Conservation (phyloP, 805 yeast genomes). For the Candida silvicultrix region DNA sequence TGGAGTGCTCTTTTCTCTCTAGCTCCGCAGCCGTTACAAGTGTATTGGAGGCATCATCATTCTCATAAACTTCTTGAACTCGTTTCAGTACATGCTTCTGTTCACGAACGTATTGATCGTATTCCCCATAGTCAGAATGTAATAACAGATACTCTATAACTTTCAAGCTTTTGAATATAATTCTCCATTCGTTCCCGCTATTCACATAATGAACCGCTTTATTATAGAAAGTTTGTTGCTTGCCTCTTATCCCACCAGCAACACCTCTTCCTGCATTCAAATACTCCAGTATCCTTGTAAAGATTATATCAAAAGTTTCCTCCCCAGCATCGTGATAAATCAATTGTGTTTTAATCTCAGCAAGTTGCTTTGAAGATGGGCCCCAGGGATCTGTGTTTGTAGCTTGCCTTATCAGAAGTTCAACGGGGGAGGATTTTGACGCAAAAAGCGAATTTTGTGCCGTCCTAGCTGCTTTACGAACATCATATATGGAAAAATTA, state of each 20-base stretch:
- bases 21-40: slow-evolving; percentile 1
- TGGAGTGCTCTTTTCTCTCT: slow-evolving; percentile 7
- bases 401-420: slow-evolving; percentile 34
- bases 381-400: slow-evolving; percentile 51
- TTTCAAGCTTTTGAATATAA: slow-evolving; percentile 30
- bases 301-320: slow-evolving; percentile 14
- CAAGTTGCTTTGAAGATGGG: slow-evolving; percentile 38
- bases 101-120: slow-evolving; percentile 7
- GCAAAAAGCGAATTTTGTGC: slow-evolving; percentile 33
- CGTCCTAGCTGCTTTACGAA: slow-evolving; percentile 32
- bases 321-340: slow-evolving; percentile 19
- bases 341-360: slow-evolving; percentile 18
- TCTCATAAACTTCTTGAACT: slow-evolving; percentile 11
- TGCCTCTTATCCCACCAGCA: not conserved
- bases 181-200: slow-evolving; percentile 35
- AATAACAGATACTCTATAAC: slow-evolving; percentile 27
- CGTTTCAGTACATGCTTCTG: slow-evolving; percentile 24
- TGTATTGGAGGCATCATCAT: not conserved
- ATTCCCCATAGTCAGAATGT: slow-evolving; percentile 23
- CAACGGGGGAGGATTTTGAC: slow-evolving; percentile 26
- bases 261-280: not conserved
- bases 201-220: slow-evolving; percentile 28
- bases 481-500: slow-evolving; percentile 30
- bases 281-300: slow-evolving; percentile 23
- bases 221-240: not conserved